phyloP scores from a whole-genome alignment of 306 rosid genomes.

The Parietaria judaica region DNA sequence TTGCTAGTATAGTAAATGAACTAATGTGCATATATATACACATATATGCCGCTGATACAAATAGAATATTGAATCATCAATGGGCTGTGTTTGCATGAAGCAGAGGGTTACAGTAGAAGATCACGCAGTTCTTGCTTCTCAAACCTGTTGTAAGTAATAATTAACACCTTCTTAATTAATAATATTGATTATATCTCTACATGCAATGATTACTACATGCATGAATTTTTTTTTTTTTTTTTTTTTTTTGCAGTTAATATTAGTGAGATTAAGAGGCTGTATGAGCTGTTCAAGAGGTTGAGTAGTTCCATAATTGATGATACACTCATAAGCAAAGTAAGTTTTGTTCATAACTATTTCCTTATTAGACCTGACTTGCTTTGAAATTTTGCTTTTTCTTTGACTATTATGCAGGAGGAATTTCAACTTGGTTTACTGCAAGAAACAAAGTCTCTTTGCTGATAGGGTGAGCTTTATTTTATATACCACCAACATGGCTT shows the following conservation, averaged over 20 bases:
- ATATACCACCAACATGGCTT: too few species aligned
- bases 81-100: conserved; percentile 37
- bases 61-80: not conserved
- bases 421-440: conserved; percentile 47
- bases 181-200: too few species aligned
- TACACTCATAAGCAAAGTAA: conserved; percentile 47
- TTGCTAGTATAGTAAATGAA: too few species aligned
- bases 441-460: conserved; percentile 31
- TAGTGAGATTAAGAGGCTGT: conserved; percentile 35
- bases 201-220: too few species aligned
- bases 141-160: conserved; percentile 39
- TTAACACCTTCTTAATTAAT: too few species aligned
- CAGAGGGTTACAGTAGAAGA: conserved; percentile 26
- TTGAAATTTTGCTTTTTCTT: not conserved
- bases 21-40: too few species aligned
- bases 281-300: conserved; percentile 43
- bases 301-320: conserved; percentile 51
- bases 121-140: conserved; percentile 34
- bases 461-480: conserved; percentile 32
- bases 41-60: too few species aligned
- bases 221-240: not conserved
- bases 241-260: conserved; percentile 26
- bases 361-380: too few species aligned
- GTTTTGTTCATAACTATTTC: not conserved
- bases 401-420: conserved; percentile 33